A percentile compares a stretch with the other conserved stretches of the same genome.
These are phyloP conservation scores for Westerdykella sp. DNA, from an alignment of 2,329 filamentous ascomycete species.

Conservation along the genomic window DNA sequence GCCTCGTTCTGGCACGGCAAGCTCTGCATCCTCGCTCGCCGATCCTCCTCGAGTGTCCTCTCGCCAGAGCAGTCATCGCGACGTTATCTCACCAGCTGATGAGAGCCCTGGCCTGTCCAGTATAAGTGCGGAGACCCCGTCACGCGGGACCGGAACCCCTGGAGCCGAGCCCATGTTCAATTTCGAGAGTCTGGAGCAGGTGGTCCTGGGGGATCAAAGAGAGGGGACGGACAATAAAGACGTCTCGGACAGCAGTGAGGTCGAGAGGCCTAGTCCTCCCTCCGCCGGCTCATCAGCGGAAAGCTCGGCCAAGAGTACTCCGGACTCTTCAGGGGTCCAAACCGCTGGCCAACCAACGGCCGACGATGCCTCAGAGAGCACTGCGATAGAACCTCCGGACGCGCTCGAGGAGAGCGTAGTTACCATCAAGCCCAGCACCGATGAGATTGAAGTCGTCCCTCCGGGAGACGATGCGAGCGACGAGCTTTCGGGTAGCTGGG, in stretches of 20 bases:
- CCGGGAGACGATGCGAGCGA: slow-evolving; percentile 15
- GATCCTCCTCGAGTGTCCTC: slow-evolving; percentile 50
- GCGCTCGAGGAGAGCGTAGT: slow-evolving; percentile 21
- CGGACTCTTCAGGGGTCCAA: too few relatives aligned
- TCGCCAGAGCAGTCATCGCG: slow-evolving; percentile 23
- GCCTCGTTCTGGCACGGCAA: slow-evolving; percentile 82
- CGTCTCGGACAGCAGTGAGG: slow-evolving; percentile 37
- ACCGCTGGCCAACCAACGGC: too few relatives aligned
- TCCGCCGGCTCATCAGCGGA: slow-evolving; percentile 2
- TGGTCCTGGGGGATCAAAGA: slow-evolving; percentile 56
- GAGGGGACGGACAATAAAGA: slow-evolving; percentile 44
- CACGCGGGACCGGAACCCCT: slow-evolving; percentile 36
- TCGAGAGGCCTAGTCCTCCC: slow-evolving; percentile 25
- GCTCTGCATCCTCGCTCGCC: slow-evolving; percentile 67
- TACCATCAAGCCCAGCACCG: slow-evolving; percentile 22
- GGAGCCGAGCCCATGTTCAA: slow-evolving; percentile 79
- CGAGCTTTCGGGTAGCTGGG: slow-evolving; percentile 16
- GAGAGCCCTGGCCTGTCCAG: slow-evolving; percentile 50
- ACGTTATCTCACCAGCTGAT: slow-evolving; percentile 42
- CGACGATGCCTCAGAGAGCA: too few relatives aligned
- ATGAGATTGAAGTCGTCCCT: slow-evolving; percentile 8
- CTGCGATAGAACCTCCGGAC: background rate
- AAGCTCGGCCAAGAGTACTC: background rate
- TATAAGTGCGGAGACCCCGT: slow-evolving; percentile 22
- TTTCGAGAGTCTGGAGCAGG: slow-evolving; percentile 78